Evolutionary conservation across 805 yeast species (phyloP), one percentile per base, ranked within the genome.

Genomic region (Kuraishia borneana): DNA sequence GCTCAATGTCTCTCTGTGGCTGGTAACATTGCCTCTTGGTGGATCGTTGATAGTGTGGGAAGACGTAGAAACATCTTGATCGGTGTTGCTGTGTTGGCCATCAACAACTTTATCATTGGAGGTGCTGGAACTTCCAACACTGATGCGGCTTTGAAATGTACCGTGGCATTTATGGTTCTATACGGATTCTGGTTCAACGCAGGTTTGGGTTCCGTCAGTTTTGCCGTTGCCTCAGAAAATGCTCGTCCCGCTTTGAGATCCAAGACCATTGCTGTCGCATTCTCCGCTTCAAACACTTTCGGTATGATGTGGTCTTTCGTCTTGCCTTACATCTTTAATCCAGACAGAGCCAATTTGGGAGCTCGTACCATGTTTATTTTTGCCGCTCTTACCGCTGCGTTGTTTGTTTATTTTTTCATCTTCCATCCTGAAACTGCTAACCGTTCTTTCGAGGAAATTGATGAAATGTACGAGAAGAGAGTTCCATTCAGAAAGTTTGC

Each of bases 381-480:
- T 61, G 65, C 63, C 31, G 73, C 60, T 0, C 44, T 47, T 9
- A 46, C 55, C n/a, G 27, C 54, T 3, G 2, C 52, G 8, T 43
- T 56, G 13, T 16, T 61, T 5, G 39, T 55, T 26, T 70, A 73
- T 71, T 51, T 60, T 23, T 64, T 54, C 51, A 65, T 69, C 49
- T 65, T 68, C 35, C 56, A 73, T 33, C 83, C 83, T 5, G 83
- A 76, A 49, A 69, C 80, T 19, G 60, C 61, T 41, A 66, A 64
- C 32, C 61, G 76, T 49, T 71, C 81, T 0, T 73, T 60, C 46
- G 76, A 73, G 33, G 82, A 76, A 46, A 55, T 76, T 46, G 81
- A 74, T 51, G 55, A 58, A 34, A 53, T 76, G 56, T 76, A 73
- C 52, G 58, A 48, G 25, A 48, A 45, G 35, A 36, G 44, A 6